Evolutionary conservation across 2,329 filamentous ascomycete genomes (phyloP).

Genomic region (Coniochaeta sp.): DNA sequence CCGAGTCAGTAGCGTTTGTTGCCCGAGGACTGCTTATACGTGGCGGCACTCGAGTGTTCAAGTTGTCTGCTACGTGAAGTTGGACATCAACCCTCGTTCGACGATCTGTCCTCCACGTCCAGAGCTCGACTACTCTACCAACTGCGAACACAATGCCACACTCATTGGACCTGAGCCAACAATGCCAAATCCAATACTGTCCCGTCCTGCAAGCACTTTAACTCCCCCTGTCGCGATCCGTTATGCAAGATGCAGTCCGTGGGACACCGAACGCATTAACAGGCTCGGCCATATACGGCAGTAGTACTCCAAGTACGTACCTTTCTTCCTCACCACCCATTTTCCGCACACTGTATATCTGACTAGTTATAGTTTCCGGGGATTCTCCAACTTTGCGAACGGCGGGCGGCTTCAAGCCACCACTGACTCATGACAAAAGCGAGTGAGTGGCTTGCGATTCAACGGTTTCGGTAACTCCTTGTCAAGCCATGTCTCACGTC

Average conservation of each 20-base stretch:
- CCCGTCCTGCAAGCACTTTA: not conserved
- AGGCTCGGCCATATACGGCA: not conserved
- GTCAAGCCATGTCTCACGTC: not conserved
- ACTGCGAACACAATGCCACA: not conserved
- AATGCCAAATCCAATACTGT: not conserved
- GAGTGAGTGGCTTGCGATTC: not conserved
- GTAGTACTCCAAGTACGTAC: not conserved
- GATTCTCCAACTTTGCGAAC: not conserved
- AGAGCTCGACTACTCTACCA: not conserved
- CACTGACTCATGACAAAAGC: not conserved
- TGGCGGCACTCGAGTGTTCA: not conserved
- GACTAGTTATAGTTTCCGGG: not conserved
- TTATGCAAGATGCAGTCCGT: not conserved
- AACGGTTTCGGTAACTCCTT: not conserved
- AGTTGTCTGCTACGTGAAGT: too few relatives aligned
- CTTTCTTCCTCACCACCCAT: not conserved
- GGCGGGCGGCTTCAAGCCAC: not conserved
- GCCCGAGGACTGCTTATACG: too few relatives aligned
- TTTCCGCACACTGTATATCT: not conserved
- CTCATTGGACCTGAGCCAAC: not conserved
- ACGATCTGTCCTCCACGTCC: too few relatives aligned
- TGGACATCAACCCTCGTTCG: too few relatives aligned
- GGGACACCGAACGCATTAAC: not conserved
- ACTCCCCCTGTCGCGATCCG: not conserved
- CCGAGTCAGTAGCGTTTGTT: conserved; percentile 1